Conservation (phyloP, 2,329 filamentous ascomycete genomes). For the Chaetoscypha palmicola region DNA sequence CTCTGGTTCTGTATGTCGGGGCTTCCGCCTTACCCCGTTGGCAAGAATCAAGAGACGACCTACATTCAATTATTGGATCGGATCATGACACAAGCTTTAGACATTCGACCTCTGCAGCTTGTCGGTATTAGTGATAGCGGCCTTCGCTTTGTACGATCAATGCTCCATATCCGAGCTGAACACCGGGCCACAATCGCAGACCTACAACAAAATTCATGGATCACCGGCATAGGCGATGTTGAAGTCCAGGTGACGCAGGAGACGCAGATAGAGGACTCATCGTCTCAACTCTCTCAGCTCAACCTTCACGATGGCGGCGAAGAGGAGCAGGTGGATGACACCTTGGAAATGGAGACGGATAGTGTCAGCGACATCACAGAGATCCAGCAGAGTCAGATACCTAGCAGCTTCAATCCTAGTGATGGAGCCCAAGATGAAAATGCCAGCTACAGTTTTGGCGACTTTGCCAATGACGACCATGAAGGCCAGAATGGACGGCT, state of each 20-base stretch:
- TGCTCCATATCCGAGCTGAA: constrained; percentile 75
- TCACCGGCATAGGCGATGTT: constrained; percentile 33
- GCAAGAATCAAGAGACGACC: constrained; percentile 54
- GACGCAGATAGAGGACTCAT: constrained; percentile 20
- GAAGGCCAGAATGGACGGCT: constrained; percentile 17
- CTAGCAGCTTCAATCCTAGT: constrained; percentile 24
- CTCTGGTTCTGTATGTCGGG: constrained; percentile 80
- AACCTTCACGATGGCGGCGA: constrained; percentile 20
- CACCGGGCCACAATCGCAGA: constrained; percentile 66
- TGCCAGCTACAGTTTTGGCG: constrained; percentile 8
- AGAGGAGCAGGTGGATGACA: constrained; percentile 13
- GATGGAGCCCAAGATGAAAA: constrained; percentile 5
- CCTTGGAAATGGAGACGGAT: constrained; percentile 15
- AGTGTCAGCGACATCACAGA: constrained; percentile 20
- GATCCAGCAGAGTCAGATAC: constrained; percentile 23
- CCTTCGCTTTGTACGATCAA: constrained; percentile 67
- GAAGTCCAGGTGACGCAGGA: constrained; percentile 21
- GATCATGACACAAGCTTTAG: constrained; percentile 73
- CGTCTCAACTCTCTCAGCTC: constrained; percentile 31
- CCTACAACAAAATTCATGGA: constrained; percentile 69
- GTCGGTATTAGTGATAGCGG: constrained; percentile 56
- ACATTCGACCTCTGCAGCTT: constrained; percentile 55
- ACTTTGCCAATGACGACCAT: background rate
- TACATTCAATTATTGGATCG: constrained; percentile 74
- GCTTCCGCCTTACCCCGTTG: constrained; percentile 73